These are phyloP conservation scores for Zygosaccharomyces pseudorouxii DNA, from an alignment of 805 yeast species.

Conservation along the genomic window DNA sequence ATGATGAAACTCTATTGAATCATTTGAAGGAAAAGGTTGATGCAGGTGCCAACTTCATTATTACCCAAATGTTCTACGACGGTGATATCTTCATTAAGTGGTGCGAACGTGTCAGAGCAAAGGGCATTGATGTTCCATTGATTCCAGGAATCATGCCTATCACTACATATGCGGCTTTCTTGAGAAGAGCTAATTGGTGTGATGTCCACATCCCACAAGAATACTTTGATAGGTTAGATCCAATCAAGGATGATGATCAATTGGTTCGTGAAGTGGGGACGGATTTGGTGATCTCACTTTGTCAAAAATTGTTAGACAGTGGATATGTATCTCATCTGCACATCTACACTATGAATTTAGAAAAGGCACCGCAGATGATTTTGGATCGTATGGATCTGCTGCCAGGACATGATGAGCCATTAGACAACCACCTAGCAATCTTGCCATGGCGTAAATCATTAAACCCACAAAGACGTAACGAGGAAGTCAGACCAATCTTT, in stretches of 20 bases:
- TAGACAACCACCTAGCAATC: constrained; percentile 27
- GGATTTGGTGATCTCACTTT: constrained; percentile 77
- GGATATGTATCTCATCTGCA: constrained; percentile 82
- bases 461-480: constrained; percentile 72
- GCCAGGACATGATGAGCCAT: constrained; percentile 36
- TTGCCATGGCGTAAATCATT: constrained; percentile 91
- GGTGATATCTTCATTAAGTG: constrained; percentile 78
- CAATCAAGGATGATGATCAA: constrained; percentile 85
- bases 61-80: constrained; percentile 97
- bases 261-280: constrained; percentile 84
- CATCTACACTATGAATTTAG: constrained; percentile 96
- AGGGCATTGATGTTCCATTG: constrained; percentile 78
- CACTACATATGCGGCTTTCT: constrained; percentile 86
- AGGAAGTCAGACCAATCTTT: constrained; percentile 87
- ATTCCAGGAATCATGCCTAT: constrained; percentile 99
- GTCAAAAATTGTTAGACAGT: constrained; percentile 61
- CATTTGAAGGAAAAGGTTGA: constrained; percentile 85
- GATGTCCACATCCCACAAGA: constrained; percentile 72
- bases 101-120: constrained; percentile 65
- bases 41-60: constrained; percentile 88
- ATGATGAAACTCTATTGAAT: constrained; percentile 46
- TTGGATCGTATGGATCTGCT: constrained; percentile 66
- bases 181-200: constrained; percentile 94
- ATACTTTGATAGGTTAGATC: constrained; percentile 66
- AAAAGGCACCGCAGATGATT: constrained; percentile 83